Evolutionary conservation across 768 basidiomycete species (phyloP).

Genomic region (Cystobasidium ongulense): DNA sequence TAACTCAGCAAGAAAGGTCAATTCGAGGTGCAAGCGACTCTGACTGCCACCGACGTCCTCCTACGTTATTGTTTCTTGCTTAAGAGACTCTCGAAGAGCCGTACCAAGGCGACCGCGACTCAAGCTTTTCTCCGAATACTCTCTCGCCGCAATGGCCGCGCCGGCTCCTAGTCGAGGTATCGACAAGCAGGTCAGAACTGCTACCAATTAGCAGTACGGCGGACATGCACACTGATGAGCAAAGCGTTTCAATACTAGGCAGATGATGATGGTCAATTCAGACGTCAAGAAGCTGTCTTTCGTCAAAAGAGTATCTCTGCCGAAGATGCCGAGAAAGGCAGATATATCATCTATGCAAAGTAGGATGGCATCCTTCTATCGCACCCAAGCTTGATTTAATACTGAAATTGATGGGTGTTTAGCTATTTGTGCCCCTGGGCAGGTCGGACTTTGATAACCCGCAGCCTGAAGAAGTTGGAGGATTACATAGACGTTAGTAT

Average conservation of each 20-base stretch:
- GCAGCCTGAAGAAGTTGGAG: slow-evolving; percentile 82
- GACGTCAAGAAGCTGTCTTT: background rate
- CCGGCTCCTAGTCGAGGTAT: background rate
- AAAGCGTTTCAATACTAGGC: background rate
- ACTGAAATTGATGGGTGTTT: slow-evolving; percentile 49
- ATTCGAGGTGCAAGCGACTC: no score
- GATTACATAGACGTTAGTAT: slow-evolving; percentile 61
- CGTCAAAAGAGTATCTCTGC: background rate
- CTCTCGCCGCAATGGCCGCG: background rate
- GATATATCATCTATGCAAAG: slow-evolving; percentile 6
- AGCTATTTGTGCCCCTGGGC: slow-evolving; percentile 88
- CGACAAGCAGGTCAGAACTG: slow-evolving; percentile 7
- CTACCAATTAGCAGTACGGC: no score
- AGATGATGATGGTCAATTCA: background rate
- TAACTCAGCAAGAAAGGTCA: no score
- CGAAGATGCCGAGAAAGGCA: background rate
- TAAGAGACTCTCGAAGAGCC: no score
- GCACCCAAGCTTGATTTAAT: background rate
- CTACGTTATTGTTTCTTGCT: no score
- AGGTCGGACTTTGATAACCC: slow-evolving; percentile 71
- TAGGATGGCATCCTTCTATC: background rate
- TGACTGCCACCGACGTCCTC: no score
- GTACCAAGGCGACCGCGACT: no score
- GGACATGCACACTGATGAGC: no score
- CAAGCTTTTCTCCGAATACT: no score